Evolutionary conservation across 192 early-diverging fungal species (phyloP).

Genomic region (Dissophora ornata): DNA sequence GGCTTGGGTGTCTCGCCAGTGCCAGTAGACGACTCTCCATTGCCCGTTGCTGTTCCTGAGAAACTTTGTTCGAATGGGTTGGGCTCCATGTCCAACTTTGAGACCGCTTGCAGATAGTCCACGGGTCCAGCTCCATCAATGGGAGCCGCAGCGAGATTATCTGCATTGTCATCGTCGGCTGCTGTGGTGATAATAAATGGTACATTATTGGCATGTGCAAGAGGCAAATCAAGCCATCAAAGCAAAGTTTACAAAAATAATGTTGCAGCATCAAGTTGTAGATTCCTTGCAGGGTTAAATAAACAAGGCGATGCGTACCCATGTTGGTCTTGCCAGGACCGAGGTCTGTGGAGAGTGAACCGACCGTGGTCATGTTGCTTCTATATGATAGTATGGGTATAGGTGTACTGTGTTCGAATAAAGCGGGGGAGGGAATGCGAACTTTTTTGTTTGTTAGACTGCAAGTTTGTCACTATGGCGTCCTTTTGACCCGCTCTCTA

Average conservation of each 20-base stretch:
- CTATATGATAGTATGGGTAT: neutral
- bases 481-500: too few species aligned
- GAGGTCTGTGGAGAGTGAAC: constrained; percentile 28
- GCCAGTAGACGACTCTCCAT: constrained; percentile 13
- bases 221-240: constrained; percentile 31
- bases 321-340: constrained; percentile 27
- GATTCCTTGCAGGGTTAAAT: neutral
- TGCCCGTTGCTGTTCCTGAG: constrained; percentile 46
- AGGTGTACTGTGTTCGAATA: too few species aligned
- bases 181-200: constrained; percentile 31
- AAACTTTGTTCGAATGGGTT: constrained; percentile 93
- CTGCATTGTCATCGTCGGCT: constrained; percentile 20
- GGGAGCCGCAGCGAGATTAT: constrained; percentile 3
- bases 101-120: constrained; percentile 23
- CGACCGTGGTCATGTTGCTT: constrained; percentile 32
- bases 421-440: too few species aligned
- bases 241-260: constrained; percentile 1
- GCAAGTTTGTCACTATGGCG: too few species aligned
- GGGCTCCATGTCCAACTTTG: constrained; percentile 84
- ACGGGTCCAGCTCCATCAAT: constrained; percentile 18
- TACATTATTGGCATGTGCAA: constrained; percentile 4
- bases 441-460: too few species aligned
- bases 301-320: constrained; percentile 16
- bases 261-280: neutral
- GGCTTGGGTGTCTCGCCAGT: constrained; percentile 52